Conservation (phyloP, 169 alveolate species). For the Eimeria acervulina region DNA sequence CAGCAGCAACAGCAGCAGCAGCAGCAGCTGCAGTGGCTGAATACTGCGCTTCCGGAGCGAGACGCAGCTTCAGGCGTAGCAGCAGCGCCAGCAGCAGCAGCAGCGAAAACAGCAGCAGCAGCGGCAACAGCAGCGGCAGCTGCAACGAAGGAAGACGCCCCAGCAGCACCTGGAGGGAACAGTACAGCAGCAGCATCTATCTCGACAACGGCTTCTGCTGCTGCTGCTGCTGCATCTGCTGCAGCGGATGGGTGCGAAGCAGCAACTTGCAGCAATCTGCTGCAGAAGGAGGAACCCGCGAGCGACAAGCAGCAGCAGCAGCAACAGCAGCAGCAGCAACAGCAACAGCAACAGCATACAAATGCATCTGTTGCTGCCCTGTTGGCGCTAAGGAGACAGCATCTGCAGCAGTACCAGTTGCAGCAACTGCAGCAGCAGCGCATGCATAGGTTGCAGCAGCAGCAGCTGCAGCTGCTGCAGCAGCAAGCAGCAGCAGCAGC, state of each 20-base stretch:
- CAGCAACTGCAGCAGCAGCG: constrained; percentile 18
- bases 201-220: not conserved
- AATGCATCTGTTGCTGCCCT: too few relatives aligned
- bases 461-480: not conserved
- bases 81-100: not conserved
- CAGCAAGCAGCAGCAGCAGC: too few relatives aligned
- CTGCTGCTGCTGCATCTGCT: too few relatives aligned
- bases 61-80: not conserved
- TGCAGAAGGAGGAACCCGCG: not conserved
- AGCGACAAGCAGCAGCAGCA: too few relatives aligned
- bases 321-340: too few relatives aligned
- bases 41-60: not conserved
- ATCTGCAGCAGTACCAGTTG: constrained; percentile 1
- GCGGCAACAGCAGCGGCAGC: not conserved
- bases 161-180: not conserved
- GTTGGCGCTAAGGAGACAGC: not conserved
- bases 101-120: not conserved
- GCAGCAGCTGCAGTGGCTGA: not conserved
- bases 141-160: not conserved
- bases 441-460: constrained; percentile 18
- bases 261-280: not conserved
- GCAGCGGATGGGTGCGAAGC: too few relatives aligned
- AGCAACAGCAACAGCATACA: too few relatives aligned
- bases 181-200: constrained; percentile 6
- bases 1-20: constrained; percentile 40